phyloP scores from a whole-genome alignment of 2,329 filamentous ascomycete species.

The Xenosphaeropsis pyriputrescens region DNA sequence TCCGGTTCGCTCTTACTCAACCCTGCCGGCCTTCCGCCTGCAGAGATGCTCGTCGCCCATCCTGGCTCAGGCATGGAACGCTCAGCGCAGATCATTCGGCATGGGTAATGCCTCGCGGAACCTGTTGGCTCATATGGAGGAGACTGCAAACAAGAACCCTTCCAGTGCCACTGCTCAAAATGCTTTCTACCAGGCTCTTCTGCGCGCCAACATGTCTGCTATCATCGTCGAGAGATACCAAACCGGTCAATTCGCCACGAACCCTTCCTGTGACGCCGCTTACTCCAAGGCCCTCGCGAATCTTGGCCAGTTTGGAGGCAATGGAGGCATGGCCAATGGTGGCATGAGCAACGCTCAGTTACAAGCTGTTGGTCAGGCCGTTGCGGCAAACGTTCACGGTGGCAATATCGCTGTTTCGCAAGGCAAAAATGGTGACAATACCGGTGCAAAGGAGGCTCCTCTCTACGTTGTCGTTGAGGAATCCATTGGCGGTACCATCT shows the following conservation, averaged over 20 bases:
- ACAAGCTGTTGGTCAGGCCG: slow-evolving; percentile 68
- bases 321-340: slow-evolving; percentile 12
- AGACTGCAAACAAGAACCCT: slow-evolving; percentile 86
- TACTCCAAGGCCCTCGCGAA: slow-evolving; percentile 63
- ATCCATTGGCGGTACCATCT: slow-evolving; percentile 61
- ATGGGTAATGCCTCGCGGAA: slow-evolving; percentile 26
- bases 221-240: slow-evolving; percentile 86
- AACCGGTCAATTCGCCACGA: slow-evolving; percentile 72
- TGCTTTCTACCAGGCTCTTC: slow-evolving; percentile 81
- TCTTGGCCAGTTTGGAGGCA: slow-evolving; percentile 29
- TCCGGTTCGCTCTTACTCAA: too few species aligned
- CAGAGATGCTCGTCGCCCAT: too few species aligned
- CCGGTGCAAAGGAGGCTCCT: slow-evolving; percentile 68
- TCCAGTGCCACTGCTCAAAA: slow-evolving; percentile 78
- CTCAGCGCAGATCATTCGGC: not conserved
- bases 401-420: slow-evolving; percentile 43
- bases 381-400: slow-evolving; percentile 57
- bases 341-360: slow-evolving; percentile 45
- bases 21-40: too few species aligned
- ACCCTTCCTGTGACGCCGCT: slow-evolving; percentile 59
- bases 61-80: too few species aligned
- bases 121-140: slow-evolving; percentile 73
- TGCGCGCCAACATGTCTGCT: slow-evolving; percentile 85
- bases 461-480: slow-evolving; percentile 95
- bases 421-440: slow-evolving; percentile 29